Evolutionary conservation across 306 rosid genomes (phyloP).

Genomic region (Prunus armeniaca): DNA sequence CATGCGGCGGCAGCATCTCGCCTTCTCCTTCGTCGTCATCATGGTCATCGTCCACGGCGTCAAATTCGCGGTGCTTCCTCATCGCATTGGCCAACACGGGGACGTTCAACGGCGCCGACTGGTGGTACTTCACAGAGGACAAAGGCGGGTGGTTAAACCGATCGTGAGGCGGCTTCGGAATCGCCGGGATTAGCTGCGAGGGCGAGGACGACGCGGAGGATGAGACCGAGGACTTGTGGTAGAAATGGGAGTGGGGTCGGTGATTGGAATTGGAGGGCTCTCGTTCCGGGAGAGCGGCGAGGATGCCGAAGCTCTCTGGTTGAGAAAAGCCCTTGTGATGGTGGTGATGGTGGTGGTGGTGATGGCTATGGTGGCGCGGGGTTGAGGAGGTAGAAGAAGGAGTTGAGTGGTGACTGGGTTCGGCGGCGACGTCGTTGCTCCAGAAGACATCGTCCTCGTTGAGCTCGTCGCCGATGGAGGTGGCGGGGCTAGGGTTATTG

Average conservation of each 20-base stretch:
- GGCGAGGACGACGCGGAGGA: conserved; percentile 46
- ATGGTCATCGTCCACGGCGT: conserved; percentile 21
- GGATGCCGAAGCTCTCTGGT: conserved; percentile 69
- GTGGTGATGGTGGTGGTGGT: conserved; percentile 1
- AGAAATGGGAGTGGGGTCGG: conserved; percentile 36
- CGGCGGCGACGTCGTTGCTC: conserved; percentile 38
- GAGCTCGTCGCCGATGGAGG: conserved; percentile 41
- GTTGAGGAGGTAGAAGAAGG: conserved; percentile 35
- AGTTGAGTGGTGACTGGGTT: conserved; percentile 30
- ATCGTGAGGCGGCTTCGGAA: conserved; percentile 57
- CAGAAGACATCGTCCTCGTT: conserved; percentile 71
- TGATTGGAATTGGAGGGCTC: conserved; percentile 32
- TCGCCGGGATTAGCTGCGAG: conserved; percentile 50
- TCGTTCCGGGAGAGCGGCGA: conserved; percentile 70
- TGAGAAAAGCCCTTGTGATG: conserved; percentile 35
- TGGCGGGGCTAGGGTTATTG: conserved; percentile 19
- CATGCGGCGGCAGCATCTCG: conserved; percentile 81
- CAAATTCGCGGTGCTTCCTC: conserved; percentile 32
- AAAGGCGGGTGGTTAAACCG: conserved; percentile 19
- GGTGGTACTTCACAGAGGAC: conserved; percentile 44
- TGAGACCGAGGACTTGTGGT: conserved; percentile 53
- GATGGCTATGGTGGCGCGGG: conserved; percentile 25
- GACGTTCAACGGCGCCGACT: conserved; percentile 74
- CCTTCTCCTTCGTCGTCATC: conserved; percentile 33
- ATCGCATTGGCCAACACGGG: conserved; percentile 45